Evolutionary conservation across 768 basidiomycete species (phyloP).

Genomic region (Agaricus sinodeliciosus): DNA sequence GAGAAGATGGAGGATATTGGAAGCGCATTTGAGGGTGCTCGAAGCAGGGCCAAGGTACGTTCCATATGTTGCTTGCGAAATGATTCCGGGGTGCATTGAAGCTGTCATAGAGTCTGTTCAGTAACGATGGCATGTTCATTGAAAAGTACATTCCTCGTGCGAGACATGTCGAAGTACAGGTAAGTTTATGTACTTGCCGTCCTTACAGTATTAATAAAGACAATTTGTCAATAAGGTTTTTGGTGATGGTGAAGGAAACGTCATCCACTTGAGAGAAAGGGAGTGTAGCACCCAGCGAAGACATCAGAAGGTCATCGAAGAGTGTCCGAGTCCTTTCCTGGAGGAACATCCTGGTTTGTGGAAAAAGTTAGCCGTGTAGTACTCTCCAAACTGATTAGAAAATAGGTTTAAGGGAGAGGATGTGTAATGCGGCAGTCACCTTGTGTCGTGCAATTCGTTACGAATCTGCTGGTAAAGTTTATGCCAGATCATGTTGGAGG

Average conservation of each 20-base stretch:
- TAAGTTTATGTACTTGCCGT: constrained; percentile 13
- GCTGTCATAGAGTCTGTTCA: constrained; percentile 36
- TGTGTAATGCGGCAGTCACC: constrained; percentile 48
- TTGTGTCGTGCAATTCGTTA: constrained; percentile 46
- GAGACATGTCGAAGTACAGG: constrained; percentile 65
- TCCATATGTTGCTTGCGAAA: background rate
- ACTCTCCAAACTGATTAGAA: background rate
- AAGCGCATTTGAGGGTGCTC: constrained; percentile 27
- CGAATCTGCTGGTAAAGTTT: constrained; percentile 48
- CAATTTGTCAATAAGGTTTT: constrained; percentile 40
- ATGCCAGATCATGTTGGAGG: background rate
- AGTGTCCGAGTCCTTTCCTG: constrained; percentile 59
- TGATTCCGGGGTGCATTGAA: background rate
- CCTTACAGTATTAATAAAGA: no score
- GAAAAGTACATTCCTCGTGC: constrained; percentile 52
- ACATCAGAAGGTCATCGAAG: constrained; percentile 71
- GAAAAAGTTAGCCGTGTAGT: background rate
- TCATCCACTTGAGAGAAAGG: constrained; percentile 60
- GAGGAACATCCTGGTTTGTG: constrained; percentile 33
- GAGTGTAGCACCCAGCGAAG: constrained; percentile 66
- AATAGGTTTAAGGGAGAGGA: constrained; percentile 36
- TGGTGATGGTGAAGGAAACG: constrained; percentile 54
- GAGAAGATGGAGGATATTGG: constrained; percentile 29
- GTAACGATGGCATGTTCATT: constrained; percentile 44
- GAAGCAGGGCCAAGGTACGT: constrained; percentile 39